These are phyloP conservation scores for Evernia prunastri DNA, from an alignment of 495 filamentous ascomycete species.

Conservation along the genomic window DNA sequence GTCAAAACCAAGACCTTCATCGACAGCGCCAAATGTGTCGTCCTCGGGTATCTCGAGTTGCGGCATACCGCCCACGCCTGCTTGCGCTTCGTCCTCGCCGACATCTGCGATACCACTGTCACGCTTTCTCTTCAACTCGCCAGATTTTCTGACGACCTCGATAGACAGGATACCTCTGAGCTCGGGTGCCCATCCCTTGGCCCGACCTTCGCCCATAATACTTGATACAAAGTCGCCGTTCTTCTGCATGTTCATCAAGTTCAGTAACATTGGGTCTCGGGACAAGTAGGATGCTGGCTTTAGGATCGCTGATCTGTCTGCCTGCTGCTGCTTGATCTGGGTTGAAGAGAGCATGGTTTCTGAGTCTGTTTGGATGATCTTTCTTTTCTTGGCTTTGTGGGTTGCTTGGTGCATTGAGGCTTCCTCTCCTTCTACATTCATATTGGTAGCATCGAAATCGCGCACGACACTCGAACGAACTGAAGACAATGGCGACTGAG, in stretches of 20 bases:
- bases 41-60: conserved; percentile 68
- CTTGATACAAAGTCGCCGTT: conserved; percentile 78
- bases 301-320: conserved; percentile 71
- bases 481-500: conserved; percentile 60
- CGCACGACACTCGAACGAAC: conserved; percentile 43
- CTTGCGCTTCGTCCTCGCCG: conserved; percentile 51
- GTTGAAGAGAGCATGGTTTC: conserved; percentile 51
- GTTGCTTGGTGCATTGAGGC: conserved; percentile 49
- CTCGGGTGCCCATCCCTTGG: conserved; percentile 81
- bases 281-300: conserved; percentile 73
- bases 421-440: conserved; percentile 44
- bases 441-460: conserved; percentile 54
- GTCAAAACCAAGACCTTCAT: conserved; percentile 45
- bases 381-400: conserved; percentile 70
- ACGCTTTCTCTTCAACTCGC: conserved; percentile 88
- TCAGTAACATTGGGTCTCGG: conserved; percentile 75
- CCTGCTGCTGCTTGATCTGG: conserved; percentile 71
- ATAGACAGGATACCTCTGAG: conserved; percentile 78
- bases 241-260: conserved; percentile 84
- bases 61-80: conserved; percentile 50
- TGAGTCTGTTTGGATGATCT: conserved; percentile 62
- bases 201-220: conserved; percentile 67
- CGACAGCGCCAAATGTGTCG: conserved; percentile 40
- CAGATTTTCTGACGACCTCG: conserved; percentile 65
- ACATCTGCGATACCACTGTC: conserved; percentile 82